Base-by-base conservation (phyloP, 2,329 filamentous ascomycete species). In the Diaporthe citrichinensis region DNA sequence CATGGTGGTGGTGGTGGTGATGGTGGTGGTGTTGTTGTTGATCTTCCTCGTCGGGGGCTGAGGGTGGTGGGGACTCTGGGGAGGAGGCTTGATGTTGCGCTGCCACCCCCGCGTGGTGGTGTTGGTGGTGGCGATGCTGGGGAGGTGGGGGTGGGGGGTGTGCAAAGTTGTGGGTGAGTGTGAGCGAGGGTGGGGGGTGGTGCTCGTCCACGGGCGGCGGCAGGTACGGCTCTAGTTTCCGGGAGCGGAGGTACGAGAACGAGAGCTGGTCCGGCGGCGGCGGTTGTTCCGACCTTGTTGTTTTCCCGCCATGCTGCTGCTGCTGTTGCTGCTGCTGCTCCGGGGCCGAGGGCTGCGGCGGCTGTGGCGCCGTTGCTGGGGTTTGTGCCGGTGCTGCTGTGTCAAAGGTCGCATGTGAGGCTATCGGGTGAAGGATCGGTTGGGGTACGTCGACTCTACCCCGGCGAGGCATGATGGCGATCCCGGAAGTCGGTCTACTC, bases 231-330 rank as follows among this genome's bases (percentile, higher is more conserved):
- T 72, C 73, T 8, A 75, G 44, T 31, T 73, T 71, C 53, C 68
- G 41, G n/a, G 75, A 67, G 67, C 69, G 61, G 20, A 51, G 51
- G 67, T 72, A 71, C 23, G 75, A 65, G 67, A 76, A 76, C 9
- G 72, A 65, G 75, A 74, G 72, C 14, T 49, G 55, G 31, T 76
- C 72, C 34, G 34, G 20, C n/a, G 69, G 51, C 34, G 25, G 31
- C 41, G 36, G 2, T 2, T 36, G 34, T 39, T 65, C 61, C 4
- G 61, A 15, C 17, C 39, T 23, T 25, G 3, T 31, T 10, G 36
- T 23, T 15, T 62, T 62, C 25, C n/a, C 41, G 25, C 59, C 15
- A 20, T 65, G 58, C 10, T 71, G 67, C 8, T 69, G 65, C 14
- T 55, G 65, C 3, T 59, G n/a, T 36, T 57, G 36, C 12, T 20